phyloP scores from a whole-genome alignment of 1,284 basidiomycete species.

The Marasmius tenuissimus region DNA sequence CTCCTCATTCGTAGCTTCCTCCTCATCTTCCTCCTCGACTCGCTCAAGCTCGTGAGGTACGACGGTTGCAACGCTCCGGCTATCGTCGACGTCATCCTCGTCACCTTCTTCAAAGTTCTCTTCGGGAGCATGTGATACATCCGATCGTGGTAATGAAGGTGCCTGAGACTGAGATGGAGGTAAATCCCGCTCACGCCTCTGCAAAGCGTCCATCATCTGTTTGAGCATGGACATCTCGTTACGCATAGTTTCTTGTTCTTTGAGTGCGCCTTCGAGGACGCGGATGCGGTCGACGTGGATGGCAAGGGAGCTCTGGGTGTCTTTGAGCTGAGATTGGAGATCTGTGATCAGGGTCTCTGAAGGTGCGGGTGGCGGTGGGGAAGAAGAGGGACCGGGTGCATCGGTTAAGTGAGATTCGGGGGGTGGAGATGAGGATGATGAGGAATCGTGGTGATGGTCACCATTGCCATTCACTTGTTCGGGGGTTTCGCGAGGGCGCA shows the following conservation, averaged over 20 bases:
- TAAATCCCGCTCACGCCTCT: constrained; percentile 16
- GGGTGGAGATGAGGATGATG: constrained; percentile 22
- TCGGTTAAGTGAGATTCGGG: constrained; percentile 30
- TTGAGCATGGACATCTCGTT: constrained; percentile 74
- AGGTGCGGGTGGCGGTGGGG: constrained; percentile 24
- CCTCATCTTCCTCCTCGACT: constrained; percentile 76
- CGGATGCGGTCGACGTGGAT: constrained; percentile 86
- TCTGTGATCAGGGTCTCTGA: constrained; percentile 42
- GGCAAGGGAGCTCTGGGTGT: constrained; percentile 82
- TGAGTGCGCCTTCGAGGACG: constrained; percentile 78
- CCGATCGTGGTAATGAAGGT: constrained; percentile 4
- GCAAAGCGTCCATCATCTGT: constrained; percentile 59
- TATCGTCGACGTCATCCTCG: constrained; percentile 56
- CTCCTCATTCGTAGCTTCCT: constrained; percentile 47
- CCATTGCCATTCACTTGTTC: constrained; percentile 2
- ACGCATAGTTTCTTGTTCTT: constrained; percentile 88
- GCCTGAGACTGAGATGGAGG: neutral
- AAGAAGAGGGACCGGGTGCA: constrained; percentile 32
- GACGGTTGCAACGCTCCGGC: constrained; percentile 61
- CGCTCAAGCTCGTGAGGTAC: constrained; percentile 69
- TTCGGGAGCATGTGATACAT: constrained; percentile 13
- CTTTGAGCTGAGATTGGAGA: constrained; percentile 82
- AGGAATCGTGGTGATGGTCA: neutral
- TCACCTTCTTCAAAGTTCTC: constrained; percentile 38
- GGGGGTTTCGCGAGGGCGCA: constrained; percentile 51